Conservation (phyloP, 805 yeast genomes). For the Candida stauntonica region DNA sequence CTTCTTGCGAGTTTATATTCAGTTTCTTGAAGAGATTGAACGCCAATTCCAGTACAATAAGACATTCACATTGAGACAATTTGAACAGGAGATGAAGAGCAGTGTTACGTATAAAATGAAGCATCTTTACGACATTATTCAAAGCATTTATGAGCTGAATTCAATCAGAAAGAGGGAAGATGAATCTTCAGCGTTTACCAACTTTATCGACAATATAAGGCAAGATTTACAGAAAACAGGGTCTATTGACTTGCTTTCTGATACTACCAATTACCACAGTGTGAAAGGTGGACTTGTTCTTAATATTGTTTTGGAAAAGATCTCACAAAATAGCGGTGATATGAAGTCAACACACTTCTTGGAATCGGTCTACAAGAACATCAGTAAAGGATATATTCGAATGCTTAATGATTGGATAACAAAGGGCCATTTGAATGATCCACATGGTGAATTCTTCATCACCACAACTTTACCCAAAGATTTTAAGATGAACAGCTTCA, state of each 20-base stretch:
- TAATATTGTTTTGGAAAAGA: slow-evolving; percentile 52
- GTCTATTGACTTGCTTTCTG: slow-evolving; percentile 46
- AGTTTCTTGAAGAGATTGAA: slow-evolving; percentile 43
- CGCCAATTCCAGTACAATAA: slow-evolving; percentile 44
- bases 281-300: slow-evolving; percentile 80
- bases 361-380: slow-evolving; percentile 45
- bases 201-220: slow-evolving; percentile 39
- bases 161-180: slow-evolving; percentile 32
- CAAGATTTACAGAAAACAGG: slow-evolving; percentile 38
- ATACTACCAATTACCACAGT: slow-evolving; percentile 44
- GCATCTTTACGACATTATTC: slow-evolving; percentile 55
- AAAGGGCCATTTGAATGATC: slow-evolving; percentile 71
- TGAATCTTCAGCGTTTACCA: slow-evolving; percentile 35
- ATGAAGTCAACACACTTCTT: slow-evolving; percentile 48
- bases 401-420: slow-evolving; percentile 80
- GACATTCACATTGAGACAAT: slow-evolving; percentile 51
- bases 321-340: slow-evolving; percentile 65
- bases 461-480: slow-evolving; percentile 29
- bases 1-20: slow-evolving; percentile 35
- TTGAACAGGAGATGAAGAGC: slow-evolving; percentile 48
- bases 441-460: slow-evolving; percentile 79
- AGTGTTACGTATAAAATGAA: slow-evolving; percentile 37
- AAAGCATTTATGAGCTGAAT: slow-evolving; percentile 45
- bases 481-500: slow-evolving; percentile 27
- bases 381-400: slow-evolving; percentile 57